phyloP scores from a whole-genome alignment of 1,284 basidiomycete species.

The Puccinia brachypodii region DNA sequence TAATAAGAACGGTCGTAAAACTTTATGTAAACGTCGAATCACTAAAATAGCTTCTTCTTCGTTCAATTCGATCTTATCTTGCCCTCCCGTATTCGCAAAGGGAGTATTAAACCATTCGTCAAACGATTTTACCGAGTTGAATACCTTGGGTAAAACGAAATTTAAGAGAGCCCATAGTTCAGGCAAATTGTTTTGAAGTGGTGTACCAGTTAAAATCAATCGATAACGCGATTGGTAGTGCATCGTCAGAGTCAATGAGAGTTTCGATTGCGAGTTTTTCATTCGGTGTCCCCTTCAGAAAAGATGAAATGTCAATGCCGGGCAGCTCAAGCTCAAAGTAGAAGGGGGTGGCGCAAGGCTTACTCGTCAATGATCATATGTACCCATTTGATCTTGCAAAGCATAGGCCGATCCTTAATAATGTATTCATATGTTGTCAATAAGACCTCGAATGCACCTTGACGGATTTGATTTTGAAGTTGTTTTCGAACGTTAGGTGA shows the following conservation, averaged over 20 bases:
- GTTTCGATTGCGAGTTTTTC: constrained; percentile 98
- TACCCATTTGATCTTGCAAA: constrained; percentile 92
- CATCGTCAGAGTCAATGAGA: constrained; percentile 86
- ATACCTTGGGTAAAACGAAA: constrained; percentile 96
- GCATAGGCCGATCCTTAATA: constrained; percentile 89
- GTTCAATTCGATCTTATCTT: constrained; percentile 97
- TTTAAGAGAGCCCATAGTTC: constrained; percentile 98
- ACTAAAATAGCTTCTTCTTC: constrained; percentile 99
- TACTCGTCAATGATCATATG: constrained; percentile 97
- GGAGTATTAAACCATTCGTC: constrained; percentile 99
- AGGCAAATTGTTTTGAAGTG: constrained; percentile 90
- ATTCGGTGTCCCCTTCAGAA: constrained; percentile 79
- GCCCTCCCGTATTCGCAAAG: constrained; percentile 93
- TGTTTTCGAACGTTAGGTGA: constrained; percentile 76
- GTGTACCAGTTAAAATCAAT: constrained; percentile 95
- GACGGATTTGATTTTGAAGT: constrained; percentile 62
- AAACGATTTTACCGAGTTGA: constrained; percentile 99
- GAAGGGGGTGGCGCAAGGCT: neutral
- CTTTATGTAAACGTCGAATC: constrained; percentile 97
- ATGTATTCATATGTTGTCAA: constrained; percentile 99
- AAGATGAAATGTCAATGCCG: neutral
- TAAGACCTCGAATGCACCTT: constrained; percentile 86
- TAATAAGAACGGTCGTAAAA: constrained; percentile 93
- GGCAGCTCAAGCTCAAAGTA: neutral
- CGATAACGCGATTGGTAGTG: constrained; percentile 92